Evolutionary conservation across 2,329 filamentous ascomycete genomes (phyloP), one percentile per base, ranked within the genome.

Genomic region (Ceratocystis papillata): DNA sequence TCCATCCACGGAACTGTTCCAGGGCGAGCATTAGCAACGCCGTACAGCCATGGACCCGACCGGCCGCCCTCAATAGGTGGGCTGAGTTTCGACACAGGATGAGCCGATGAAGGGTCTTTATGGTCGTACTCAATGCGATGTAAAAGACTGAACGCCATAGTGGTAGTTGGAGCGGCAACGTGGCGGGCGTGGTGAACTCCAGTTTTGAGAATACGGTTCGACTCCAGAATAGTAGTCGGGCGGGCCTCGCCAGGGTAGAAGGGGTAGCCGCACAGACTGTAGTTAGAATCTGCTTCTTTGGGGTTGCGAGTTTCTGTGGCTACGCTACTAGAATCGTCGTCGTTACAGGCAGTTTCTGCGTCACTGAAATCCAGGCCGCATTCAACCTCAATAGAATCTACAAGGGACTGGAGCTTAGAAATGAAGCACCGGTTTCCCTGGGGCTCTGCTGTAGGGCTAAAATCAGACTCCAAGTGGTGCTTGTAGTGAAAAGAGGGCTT

Each of bases 21-120:
- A n/a, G 22, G 37, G 3, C 48, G 8, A 17, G 63, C 63, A 37
- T 48, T 33, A 44, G 63, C 50, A 25, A 64, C 63, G 22, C 63
- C 63, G 50, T 64, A 64, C n/a, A 44, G 22, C 63, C 63, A 64
- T 22, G 48, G 63, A 41, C 63, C 63, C 22, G 48, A 55, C 10
- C 12, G 22, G 33, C 33, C 50, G 33, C 41, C 48, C 50, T 57
- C 63, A 17, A 48, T 15, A 8, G 17, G 48, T 10, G 48, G 48
- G 8, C 20, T 37, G 30, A 33, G 20, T 20, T 64, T 45, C 33
- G 55, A 57, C 8, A 57, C 48, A 10, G 63, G 63, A 28, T 57
- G 63, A n/a, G 22, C 63, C n/a, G 63, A 64, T 2, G 48, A 22
- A 17, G 45, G 63, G n/a, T 64, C 63, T n/a, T 45, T 59, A 7